Base-by-base conservation (phyloP, 2,329 filamentous ascomycete genomes). In the Arthroderma sp. region DNA sequence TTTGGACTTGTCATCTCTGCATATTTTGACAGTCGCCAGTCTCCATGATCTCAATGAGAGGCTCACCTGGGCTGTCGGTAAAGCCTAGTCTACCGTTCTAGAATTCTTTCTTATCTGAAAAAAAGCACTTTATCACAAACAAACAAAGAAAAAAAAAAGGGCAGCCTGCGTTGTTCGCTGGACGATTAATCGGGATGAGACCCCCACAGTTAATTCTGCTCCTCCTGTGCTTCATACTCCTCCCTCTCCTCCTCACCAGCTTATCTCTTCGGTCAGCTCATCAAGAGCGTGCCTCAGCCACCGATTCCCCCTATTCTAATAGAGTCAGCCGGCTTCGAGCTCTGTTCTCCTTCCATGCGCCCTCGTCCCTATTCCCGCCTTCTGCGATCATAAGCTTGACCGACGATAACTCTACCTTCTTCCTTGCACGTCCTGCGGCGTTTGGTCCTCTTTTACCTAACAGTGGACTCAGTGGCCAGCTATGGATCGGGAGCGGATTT, bases 341-440 rank as follows among this genome's bases (percentile, higher is more conserved):
- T 34, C 68, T 85, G 51, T 78, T 85, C 64, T 81, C 81, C 51
- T 83, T 85, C 63, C 79, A 78, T 48, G 72, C 80, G 4, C 82
- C 88, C 1, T 85, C 88, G 51, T 87, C 86, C 15, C 78, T 98
- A 22, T 98, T 98, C 61, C 88, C 89, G 4, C 88, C 88, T 3
- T 94, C 91, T 52, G 91, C 91, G 40, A 84, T 93, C 56, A 95
- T 98, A 61, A 94, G 86, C 63, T 75, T 98, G 50, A 94, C 88
- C 58, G 87, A 96, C 64, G 91, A 98, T 66, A 98, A 98, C 65
- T 94, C 86, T 54, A 98, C 91, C 8, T 94, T 93, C 54, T 98
- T 98, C 67, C 74, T 94, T 45, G 88, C 91, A 37, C 76, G 91
- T 40, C 91, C 91, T 48, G 91, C 91, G 43, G 88, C 86, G 34